Conservation (phyloP, 345 rosid species). For the Boechera stricta region DNA sequence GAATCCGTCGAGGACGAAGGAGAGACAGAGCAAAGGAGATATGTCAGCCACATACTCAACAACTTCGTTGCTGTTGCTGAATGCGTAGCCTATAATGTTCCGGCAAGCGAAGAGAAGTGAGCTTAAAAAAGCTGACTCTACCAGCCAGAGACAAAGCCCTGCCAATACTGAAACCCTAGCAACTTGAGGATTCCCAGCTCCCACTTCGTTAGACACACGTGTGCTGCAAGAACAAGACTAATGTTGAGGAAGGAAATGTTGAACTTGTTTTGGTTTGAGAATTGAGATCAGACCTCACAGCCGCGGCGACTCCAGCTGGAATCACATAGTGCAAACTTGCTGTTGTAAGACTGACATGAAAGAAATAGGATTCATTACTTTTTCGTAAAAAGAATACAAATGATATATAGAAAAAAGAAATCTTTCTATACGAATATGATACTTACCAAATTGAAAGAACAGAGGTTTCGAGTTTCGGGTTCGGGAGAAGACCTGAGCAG, state of each 20-base stretch:
- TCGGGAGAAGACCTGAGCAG: slow-evolving; percentile 57
- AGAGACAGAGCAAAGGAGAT: slow-evolving; percentile 49
- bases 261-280: background rate
- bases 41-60: slow-evolving; percentile 42
- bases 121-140: slow-evolving; percentile 41
- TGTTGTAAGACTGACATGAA: slow-evolving; percentile 43
- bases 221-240: slow-evolving; percentile 41
- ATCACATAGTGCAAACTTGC: slow-evolving; percentile 43
- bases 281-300: slow-evolving; percentile 41
- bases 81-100: slow-evolving; percentile 32
- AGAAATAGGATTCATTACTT: background rate
- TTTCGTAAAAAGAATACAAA: background rate
- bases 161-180: slow-evolving; percentile 31
- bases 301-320: slow-evolving; percentile 45
- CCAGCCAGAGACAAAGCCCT: slow-evolving; percentile 37
- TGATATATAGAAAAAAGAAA: background rate
- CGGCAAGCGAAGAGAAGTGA: slow-evolving; percentile 38
- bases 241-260: background rate
- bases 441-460: slow-evolving; percentile 65
- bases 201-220: slow-evolving; percentile 54
- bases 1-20: slow-evolving; percentile 47
- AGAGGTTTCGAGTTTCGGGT: slow-evolving; percentile 68
- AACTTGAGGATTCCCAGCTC: slow-evolving; percentile 44
- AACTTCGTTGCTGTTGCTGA: slow-evolving; percentile 38
- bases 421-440: background rate